Evolutionary conservation across 148 eudicot genomes (phyloP).

Genomic region (Rhododendron ferrugineum): DNA sequence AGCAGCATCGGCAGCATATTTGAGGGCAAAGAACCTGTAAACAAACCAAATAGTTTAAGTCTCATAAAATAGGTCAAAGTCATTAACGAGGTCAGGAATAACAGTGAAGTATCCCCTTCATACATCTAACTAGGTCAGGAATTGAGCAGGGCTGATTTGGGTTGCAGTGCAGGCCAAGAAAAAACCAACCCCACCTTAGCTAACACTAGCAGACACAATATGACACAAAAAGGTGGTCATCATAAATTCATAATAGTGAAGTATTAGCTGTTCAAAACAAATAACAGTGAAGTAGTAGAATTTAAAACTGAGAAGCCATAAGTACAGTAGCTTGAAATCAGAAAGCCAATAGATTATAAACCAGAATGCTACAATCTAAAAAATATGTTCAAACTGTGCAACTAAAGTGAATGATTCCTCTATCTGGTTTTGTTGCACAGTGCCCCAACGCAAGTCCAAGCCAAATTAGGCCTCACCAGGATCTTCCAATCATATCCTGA

Average conservation of each 20-base stretch:
- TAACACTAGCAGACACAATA: background rate
- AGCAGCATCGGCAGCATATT: constrained; percentile 92
- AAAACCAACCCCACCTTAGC: background rate
- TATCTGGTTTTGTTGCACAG: background rate
- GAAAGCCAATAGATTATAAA: background rate
- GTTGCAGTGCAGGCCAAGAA: background rate
- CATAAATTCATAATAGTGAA: background rate
- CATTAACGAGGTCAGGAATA: too few relatives aligned
- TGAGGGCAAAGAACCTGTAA: constrained; percentile 78
- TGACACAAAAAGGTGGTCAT: background rate
- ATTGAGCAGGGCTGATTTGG: background rate
- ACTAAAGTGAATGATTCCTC: background rate
- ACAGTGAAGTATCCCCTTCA: too few relatives aligned
- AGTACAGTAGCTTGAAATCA: background rate
- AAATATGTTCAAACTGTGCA: background rate
- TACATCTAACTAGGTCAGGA: background rate
- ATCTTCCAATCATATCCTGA: background rate
- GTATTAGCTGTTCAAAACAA: background rate
- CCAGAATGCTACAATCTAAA: background rate
- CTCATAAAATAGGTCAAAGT: background rate
- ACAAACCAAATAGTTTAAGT: background rate
- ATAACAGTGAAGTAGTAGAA: background rate
- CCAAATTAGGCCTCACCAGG: background rate
- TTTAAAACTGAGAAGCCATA: background rate
- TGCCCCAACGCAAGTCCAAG: background rate